A percentile compares a stretch with the other conserved stretches of the same genome.
phyloP scores from a whole-genome alignment of 2,329 filamentous ascomycete genomes.

The Penicillium aurantiogriseum region DNA sequence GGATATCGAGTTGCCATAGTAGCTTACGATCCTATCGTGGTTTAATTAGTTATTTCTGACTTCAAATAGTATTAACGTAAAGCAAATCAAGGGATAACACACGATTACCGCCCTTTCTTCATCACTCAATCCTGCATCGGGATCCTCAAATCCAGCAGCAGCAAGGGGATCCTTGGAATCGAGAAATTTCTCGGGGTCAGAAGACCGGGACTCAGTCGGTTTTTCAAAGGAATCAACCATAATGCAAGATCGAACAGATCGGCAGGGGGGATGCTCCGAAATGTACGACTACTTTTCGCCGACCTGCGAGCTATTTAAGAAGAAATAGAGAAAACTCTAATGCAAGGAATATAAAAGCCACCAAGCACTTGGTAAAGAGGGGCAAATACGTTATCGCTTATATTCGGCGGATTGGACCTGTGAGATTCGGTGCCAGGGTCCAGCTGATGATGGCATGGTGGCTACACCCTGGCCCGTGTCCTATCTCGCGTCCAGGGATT shows the following conservation, averaged over 20 bases:
- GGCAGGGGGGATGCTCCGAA: background rate
- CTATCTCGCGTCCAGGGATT: background rate
- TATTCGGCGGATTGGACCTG: background rate
- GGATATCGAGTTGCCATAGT: constrained; percentile 46
- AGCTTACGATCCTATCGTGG: constrained; percentile 42
- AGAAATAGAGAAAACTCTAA: background rate
- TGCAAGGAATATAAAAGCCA: too few relatives aligned
- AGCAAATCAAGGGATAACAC: constrained; percentile 25
- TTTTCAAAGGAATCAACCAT: constrained; percentile 14
- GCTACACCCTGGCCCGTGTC: background rate
- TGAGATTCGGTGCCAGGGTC: background rate
- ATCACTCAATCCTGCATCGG: constrained; percentile 63
- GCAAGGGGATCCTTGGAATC: constrained; percentile 7
- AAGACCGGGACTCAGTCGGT: constrained; percentile 8
- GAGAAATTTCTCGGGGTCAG: constrained; percentile 23
- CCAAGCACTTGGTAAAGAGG: background rate
- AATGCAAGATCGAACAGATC: constrained; percentile 1
- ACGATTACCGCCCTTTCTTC: constrained; percentile 64
- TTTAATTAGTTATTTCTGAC: background rate
- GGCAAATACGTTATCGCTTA: constrained; percentile 9
- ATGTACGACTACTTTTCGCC: background rate
- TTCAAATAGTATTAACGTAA: too few relatives aligned
- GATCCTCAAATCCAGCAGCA: constrained; percentile 44
- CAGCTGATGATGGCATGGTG: constrained; percentile 1
- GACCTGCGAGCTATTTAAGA: background rate